phyloP scores from a whole-genome alignment of 2,329 filamentous ascomycete genomes.

The Scedosporium dehoogii region DNA sequence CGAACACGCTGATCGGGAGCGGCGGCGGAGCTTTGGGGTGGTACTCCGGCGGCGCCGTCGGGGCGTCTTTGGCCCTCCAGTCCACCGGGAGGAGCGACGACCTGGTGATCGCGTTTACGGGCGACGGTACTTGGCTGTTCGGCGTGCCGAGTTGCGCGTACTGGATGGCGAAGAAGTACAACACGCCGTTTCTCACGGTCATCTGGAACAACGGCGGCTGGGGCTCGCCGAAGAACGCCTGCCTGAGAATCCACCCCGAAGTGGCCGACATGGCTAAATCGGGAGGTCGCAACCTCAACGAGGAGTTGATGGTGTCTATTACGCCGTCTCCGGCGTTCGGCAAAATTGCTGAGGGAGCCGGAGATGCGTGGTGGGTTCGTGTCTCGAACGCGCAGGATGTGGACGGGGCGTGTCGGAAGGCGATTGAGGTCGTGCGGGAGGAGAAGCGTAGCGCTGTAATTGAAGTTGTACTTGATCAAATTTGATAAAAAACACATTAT shows the following conservation, averaged over 20 bases:
- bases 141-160: conserved; percentile 12
- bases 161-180: conserved; percentile 12
- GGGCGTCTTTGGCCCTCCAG: conserved; percentile 16
- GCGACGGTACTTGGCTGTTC: conserved; percentile 13
- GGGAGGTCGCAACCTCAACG: conserved; percentile 8
- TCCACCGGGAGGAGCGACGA: conserved; percentile 2
- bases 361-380: conserved; percentile 12
- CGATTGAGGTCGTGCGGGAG: conserved; percentile 10
- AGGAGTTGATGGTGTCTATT: conserved; percentile 11
- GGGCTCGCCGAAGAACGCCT: conserved; percentile 11
- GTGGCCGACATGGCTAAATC: conserved; percentile 2
- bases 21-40: conserved; percentile 22
- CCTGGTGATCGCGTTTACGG: conserved; percentile 11
- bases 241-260: conserved; percentile 12
- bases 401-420: conserved; percentile 10
- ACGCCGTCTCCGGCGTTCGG: conserved; percentile 13
- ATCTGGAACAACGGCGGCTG: conserved; percentile 14
- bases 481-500: background rate
- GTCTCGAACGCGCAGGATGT: conserved; percentile 10
- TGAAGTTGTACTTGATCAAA: conserved; percentile 11
- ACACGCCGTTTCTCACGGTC: conserved; percentile 12
- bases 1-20: conserved; percentile 19
- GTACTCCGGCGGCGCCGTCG: conserved; percentile 22
- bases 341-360: conserved; percentile 14
- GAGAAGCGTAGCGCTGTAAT: conserved; percentile 12